phyloP scores from a whole-genome alignment of 2,329 filamentous ascomycete species.

The Fonsecaea pedrosoi region DNA sequence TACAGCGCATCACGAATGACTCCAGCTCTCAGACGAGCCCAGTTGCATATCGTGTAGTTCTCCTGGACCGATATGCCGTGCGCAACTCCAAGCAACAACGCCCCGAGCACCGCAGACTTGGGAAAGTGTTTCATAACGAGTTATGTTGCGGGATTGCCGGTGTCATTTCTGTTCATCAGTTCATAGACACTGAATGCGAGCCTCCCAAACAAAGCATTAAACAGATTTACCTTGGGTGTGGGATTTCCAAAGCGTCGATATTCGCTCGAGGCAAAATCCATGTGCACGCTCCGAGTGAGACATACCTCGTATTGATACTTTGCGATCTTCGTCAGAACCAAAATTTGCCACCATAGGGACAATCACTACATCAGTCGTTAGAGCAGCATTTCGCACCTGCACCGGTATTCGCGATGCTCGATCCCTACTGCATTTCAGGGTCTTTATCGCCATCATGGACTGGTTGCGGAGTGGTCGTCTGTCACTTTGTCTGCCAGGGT shows the following conservation, averaged over 20 bases:
- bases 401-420: neutral
- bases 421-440: slow-evolving; percentile 18
- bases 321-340: slow-evolving; percentile 20
- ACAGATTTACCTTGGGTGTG: neutral
- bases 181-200: neutral
- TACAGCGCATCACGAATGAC: slow-evolving; percentile 37
- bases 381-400: slow-evolving; percentile 1
- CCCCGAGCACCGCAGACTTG: slow-evolving; percentile 9
- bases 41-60: slow-evolving; percentile 39
- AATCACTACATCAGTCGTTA: slow-evolving; percentile 17
- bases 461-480: slow-evolving; percentile 9
- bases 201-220: neutral
- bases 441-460: slow-evolving; percentile 18
- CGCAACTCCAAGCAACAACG: slow-evolving; percentile 9
- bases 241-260: neutral
- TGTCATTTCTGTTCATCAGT: slow-evolving; percentile 15
- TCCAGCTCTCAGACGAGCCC: slow-evolving; percentile 35
- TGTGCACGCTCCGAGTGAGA: slow-evolving; percentile 10
- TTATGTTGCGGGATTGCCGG: neutral
- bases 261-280: neutral
- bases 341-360: slow-evolving; percentile 28
- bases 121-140: slow-evolving; percentile 24
- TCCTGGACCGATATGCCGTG: slow-evolving; percentile 29
- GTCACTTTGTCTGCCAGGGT: neutral
- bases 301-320: slow-evolving; percentile 27